These are phyloP conservation scores for Aspergillus neoniger DNA, from an alignment of 2,329 filamentous ascomycete species.

Conservation along the genomic window DNA sequence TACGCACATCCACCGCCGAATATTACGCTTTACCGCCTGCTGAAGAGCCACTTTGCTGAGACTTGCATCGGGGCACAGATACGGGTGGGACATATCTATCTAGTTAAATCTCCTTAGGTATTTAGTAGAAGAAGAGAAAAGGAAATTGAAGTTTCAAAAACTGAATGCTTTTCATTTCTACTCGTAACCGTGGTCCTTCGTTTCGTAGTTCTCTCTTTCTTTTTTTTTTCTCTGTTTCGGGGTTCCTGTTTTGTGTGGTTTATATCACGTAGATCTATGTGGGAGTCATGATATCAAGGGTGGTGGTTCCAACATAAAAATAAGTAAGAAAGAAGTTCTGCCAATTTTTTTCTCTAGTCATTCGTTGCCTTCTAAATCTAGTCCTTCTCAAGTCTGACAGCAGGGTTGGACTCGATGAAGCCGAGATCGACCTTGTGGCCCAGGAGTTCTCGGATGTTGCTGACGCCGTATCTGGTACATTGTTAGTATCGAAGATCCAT, in stretches of 20 bases:
- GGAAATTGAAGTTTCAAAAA: no score
- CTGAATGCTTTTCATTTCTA: not conserved
- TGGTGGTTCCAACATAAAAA: not conserved
- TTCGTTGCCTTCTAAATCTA: slow-evolving; percentile 45
- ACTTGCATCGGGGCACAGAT: slow-evolving; percentile 66
- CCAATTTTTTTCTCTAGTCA: not conserved
- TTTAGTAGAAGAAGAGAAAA: no score
- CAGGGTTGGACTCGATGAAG: slow-evolving; percentile 89
- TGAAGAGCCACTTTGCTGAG: slow-evolving; percentile 67
- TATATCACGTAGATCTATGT: not conserved
- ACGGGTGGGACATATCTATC: slow-evolving; percentile 60
- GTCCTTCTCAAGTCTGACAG: slow-evolving; percentile 84
- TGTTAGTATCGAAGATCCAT: slow-evolving; percentile 6
- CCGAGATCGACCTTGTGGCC: slow-evolving; percentile 94
- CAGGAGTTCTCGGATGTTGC: slow-evolving; percentile 87
- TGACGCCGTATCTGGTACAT: slow-evolving; percentile 63
- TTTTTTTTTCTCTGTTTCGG: not conserved
- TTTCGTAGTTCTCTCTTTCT: not conserved
- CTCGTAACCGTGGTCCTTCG: not conserved
- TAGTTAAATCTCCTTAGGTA: no score
- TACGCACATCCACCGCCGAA: slow-evolving; percentile 39
- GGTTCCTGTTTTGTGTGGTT: not conserved
- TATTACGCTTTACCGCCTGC: slow-evolving; percentile 47
- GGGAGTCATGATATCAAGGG: not conserved
- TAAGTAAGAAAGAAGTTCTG: not conserved